Percentiles rank a stretch among this genome's conserved stretches.
Conservation (phyloP, 2,329 filamentous ascomycete genomes). For the Stagonosporopsis tanaceti region DNA sequence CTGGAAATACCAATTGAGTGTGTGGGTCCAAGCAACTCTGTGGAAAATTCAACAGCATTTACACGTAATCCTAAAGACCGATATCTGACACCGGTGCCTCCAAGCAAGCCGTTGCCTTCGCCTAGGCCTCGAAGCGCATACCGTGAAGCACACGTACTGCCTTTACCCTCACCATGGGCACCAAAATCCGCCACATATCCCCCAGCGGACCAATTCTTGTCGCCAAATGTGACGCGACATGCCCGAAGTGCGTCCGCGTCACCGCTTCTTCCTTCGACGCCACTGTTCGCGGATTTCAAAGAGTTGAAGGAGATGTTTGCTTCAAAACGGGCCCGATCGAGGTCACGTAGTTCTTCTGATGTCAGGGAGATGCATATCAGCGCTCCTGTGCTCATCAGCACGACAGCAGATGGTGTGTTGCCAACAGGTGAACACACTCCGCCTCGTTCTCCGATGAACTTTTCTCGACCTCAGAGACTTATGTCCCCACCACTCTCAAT, state of each 20-base stretch:
- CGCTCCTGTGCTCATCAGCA: slow-evolving; percentile 43
- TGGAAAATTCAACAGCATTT: slow-evolving; percentile 68
- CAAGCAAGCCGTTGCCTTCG: slow-evolving; percentile 32
- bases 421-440: slow-evolving; percentile 42
- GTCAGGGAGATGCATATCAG: slow-evolving; percentile 43
- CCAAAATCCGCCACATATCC: slow-evolving; percentile 44
- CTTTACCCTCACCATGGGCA: slow-evolving; percentile 30
- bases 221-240: slow-evolving; percentile 36
- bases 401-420: slow-evolving; percentile 41
- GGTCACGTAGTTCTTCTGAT: slow-evolving; percentile 32
- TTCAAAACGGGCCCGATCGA: slow-evolving; percentile 37
- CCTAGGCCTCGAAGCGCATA: slow-evolving; percentile 28
- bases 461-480: slow-evolving; percentile 17
- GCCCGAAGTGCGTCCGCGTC: slow-evolving; percentile 44
- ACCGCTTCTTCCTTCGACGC: slow-evolving; percentile 35
- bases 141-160: slow-evolving; percentile 27
- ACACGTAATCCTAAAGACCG: slow-evolving; percentile 83
- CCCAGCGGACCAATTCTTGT: slow-evolving; percentile 30
- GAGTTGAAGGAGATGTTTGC: slow-evolving; percentile 43
- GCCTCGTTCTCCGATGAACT: slow-evolving; percentile 25
- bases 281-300: slow-evolving; percentile 44
- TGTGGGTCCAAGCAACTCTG: slow-evolving; percentile 68
- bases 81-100: slow-evolving; percentile 72
- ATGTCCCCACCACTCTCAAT: slow-evolving; percentile 17
- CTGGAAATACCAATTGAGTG: slow-evolving; percentile 78